Conservation (phyloP, 495 filamentous ascomycete genomes). For the Neurospora intermedia region DNA sequence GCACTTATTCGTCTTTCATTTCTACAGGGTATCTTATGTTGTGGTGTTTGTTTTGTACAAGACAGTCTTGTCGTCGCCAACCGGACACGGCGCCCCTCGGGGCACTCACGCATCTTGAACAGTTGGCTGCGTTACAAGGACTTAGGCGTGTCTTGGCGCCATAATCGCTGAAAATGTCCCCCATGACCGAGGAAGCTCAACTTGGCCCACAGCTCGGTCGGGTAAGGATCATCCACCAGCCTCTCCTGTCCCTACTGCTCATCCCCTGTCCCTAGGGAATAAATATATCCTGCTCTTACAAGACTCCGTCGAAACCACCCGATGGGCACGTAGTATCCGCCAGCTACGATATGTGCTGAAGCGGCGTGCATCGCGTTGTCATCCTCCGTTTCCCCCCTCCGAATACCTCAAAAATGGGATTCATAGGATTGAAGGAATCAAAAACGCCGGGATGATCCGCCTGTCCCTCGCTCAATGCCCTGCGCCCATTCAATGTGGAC, state of each 20-base stretch:
- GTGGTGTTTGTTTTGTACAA: background rate
- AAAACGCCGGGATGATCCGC: background rate
- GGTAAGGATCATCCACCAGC: background rate
- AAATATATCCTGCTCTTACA: background rate
- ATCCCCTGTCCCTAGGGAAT: background rate
- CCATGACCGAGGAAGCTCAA: background rate
- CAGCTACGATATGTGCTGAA: background rate
- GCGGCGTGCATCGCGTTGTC: background rate
- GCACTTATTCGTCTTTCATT: background rate
- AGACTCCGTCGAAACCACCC: background rate
- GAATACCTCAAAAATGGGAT: background rate
- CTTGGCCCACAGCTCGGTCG: background rate
- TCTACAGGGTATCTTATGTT: background rate
- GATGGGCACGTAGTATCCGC: background rate
- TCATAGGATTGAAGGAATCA: background rate
- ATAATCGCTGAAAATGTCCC: background rate
- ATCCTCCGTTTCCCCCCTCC: background rate
- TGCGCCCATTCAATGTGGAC: background rate
- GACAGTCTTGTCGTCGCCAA: background rate
- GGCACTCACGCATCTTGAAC: background rate
- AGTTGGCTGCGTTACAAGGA: background rate
- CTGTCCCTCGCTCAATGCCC: background rate
- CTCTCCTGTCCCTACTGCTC: background rate
- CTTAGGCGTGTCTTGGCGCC: background rate
- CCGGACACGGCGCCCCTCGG: background rate